A percentile compares a stretch with the other conserved stretches of the same genome.
Evolutionary conservation across 164 flowering plant species (phyloP).

Genomic region (Stephania yunnanensis): DNA sequence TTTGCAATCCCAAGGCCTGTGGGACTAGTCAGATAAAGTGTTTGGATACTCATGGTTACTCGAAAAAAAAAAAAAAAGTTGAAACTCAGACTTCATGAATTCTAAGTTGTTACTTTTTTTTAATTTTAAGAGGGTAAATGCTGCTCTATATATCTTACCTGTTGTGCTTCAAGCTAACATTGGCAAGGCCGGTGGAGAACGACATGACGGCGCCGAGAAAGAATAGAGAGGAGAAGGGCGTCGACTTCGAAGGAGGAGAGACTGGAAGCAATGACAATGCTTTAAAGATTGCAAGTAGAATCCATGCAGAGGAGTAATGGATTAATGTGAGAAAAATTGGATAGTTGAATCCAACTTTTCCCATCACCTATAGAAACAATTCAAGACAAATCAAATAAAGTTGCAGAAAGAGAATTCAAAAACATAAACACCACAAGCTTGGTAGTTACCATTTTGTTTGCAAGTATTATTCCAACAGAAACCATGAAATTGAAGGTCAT

Average conservation of each 20-base stretch:
- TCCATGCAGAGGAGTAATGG: slow-evolving; percentile 63
- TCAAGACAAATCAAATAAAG: background rate
- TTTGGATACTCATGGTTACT: too few relatives aligned
- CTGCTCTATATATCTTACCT: slow-evolving; percentile 30
- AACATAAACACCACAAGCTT: background rate
- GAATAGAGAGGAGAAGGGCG: slow-evolving; percentile 70
- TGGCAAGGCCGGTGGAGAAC: slow-evolving; percentile 75
- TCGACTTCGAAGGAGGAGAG: slow-evolving; percentile 66
- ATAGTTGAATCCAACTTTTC: slow-evolving; percentile 67
- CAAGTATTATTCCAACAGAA: slow-evolving; percentile 63
- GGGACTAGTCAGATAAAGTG: too few relatives aligned
- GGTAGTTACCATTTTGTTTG: slow-evolving; percentile 64
- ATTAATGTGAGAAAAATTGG: slow-evolving; percentile 81
- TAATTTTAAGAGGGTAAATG: background rate
- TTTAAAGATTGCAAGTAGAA: slow-evolving; percentile 61
- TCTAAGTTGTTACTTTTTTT: too few relatives aligned
- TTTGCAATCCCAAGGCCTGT: too few relatives aligned
- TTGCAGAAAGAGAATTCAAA: background rate
- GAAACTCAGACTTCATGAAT: too few relatives aligned
- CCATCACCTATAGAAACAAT: slow-evolving; percentile 58
- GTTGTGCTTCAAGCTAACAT: slow-evolving; percentile 68
- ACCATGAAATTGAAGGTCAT: slow-evolving; percentile 71
- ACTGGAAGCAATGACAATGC: slow-evolving; percentile 56
- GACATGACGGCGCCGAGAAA: slow-evolving; percentile 70
- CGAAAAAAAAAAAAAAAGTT: too few relatives aligned